Evolutionary conservation across 2,329 filamentous ascomycete genomes (phyloP).

Genomic region (Neurospora sp.): DNA sequence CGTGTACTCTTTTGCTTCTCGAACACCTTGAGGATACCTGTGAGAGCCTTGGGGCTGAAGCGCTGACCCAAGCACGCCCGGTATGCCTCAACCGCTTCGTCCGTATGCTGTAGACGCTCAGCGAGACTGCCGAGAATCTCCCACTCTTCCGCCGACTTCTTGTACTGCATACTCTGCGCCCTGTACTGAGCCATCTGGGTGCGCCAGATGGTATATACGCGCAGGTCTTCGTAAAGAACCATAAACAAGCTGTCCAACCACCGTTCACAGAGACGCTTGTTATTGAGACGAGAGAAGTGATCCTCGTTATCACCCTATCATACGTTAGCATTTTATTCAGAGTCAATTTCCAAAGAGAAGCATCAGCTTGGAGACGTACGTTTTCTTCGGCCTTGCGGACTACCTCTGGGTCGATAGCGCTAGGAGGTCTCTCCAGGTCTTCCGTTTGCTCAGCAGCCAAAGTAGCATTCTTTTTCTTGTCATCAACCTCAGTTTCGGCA

Average conservation of each 20-base stretch:
- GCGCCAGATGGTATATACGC: conserved; percentile 98
- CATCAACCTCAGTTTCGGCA: conserved; percentile 16
- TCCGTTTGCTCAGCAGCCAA: conserved; percentile 17
- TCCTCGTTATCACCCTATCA: conserved; percentile 52
- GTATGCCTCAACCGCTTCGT: conserved; percentile 90
- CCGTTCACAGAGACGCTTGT: conserved; percentile 92
- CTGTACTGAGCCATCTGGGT: conserved; percentile 95
- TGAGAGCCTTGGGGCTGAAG: conserved; percentile 88
- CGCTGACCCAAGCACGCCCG: conserved; percentile 75
- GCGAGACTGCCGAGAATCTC: conserved; percentile 92
- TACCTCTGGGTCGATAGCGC: conserved; percentile 66
- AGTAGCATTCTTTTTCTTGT: conserved; percentile 21
- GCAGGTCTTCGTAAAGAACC: conserved; percentile 95
- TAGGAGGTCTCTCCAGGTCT: conserved; percentile 65
- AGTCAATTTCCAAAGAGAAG: not conserved
- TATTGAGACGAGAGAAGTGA: conserved; percentile 82
- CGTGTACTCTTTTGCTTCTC: conserved; percentile 70
- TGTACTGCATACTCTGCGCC: conserved; percentile 88
- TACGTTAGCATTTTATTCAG: not conserved
- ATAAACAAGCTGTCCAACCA: conserved; percentile 99
- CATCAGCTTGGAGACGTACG: conserved; percentile 30
- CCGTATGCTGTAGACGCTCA: conserved; percentile 81
- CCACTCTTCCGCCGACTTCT: conserved; percentile 96
- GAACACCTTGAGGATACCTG: conserved; percentile 71
- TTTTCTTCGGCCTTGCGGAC: conserved; percentile 65